Percentiles rank a stretch among this genome's conserved stretches.
Conservation (phyloP, 768 basidiomycete species). For the Collybia sordida region DNA sequence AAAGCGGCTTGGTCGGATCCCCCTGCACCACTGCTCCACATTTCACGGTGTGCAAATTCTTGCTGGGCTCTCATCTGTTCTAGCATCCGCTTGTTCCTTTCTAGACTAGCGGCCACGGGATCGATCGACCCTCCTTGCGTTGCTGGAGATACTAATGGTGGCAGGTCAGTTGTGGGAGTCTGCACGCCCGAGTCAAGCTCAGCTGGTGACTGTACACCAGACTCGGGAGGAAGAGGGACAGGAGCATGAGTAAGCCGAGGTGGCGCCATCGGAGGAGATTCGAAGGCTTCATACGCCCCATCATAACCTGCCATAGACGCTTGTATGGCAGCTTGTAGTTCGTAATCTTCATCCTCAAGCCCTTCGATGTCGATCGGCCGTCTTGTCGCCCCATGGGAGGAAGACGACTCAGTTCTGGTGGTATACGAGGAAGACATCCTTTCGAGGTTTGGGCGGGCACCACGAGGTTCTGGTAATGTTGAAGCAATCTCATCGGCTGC, state of each 20-base stretch:
- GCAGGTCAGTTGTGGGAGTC: conserved; percentile 11
- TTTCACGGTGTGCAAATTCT: conserved; percentile 62
- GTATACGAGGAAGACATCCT: conserved; percentile 4
- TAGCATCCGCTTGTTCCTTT: conserved; percentile 57
- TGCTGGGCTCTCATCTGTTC: conserved; percentile 67
- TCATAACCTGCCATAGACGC: conserved; percentile 58
- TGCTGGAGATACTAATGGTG: conserved; percentile 1
- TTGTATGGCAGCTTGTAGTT: conserved; percentile 84
- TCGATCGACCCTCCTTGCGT: conserved; percentile 37
- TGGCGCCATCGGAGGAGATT: conserved; percentile 17
- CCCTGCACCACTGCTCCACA: conserved; percentile 40
- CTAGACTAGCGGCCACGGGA: conserved; percentile 67
- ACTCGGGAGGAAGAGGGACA: conserved; percentile 18
- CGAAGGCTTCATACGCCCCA: conserved; percentile 7
- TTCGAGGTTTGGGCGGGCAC: conserved; percentile 11
- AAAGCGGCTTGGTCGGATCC: conserved; percentile 28
- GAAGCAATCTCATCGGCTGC: conserved; percentile 74
- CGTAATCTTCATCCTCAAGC: conserved; percentile 83
- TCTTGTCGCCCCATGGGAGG: conserved; percentile 8
- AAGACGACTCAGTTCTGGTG: neutral
- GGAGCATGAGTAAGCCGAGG: conserved; percentile 25
- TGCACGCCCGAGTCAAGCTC: conserved; percentile 14
- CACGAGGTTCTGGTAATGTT: conserved; percentile 51
- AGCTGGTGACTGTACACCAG: conserved; percentile 14
- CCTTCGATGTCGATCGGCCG: conserved; percentile 26